Percentiles rank a stretch among this genome's conserved stretches.
These are phyloP conservation scores for Cordyceps tenuipes DNA, from an alignment of 2,329 filamentous ascomycete genomes.

Conservation along the genomic window DNA sequence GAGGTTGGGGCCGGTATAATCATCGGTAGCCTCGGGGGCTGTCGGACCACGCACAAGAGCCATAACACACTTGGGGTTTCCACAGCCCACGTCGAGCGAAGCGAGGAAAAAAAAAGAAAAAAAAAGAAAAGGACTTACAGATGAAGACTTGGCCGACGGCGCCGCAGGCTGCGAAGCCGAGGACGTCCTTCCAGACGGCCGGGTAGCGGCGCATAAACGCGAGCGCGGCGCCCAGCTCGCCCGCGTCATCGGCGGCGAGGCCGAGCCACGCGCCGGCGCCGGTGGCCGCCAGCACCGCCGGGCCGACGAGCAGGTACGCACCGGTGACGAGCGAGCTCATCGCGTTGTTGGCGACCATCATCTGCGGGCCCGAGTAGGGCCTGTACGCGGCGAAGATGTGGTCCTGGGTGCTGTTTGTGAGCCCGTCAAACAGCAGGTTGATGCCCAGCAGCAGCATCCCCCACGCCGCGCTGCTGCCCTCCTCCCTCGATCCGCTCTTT, in stretches of 20 bases:
- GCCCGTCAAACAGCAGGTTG: conserved; percentile 89
- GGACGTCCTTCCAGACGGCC: conserved; percentile 73
- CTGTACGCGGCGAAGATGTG: conserved; percentile 78
- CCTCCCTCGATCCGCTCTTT: conserved; percentile 22
- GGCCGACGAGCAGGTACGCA: conserved; percentile 60
- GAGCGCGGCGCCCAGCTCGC: conserved; percentile 72
- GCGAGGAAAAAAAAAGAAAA: background rate
- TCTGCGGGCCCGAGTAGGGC: conserved; percentile 84
- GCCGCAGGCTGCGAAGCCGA: conserved; percentile 84
- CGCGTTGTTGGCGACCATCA: conserved; percentile 98
- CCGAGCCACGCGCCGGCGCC: conserved; percentile 56
- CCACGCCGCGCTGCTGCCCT: conserved; percentile 52
- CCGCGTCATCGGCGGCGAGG: conserved; percentile 57
- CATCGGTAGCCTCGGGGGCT: background rate
- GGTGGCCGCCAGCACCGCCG: conserved; percentile 69
- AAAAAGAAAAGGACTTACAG: conserved; percentile 41
- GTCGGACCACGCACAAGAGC: too few species aligned
- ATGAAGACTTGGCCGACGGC: conserved; percentile 96
- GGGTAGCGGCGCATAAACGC: conserved; percentile 76
- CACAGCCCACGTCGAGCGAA: background rate
- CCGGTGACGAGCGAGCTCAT: conserved; percentile 73
- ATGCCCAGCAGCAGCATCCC: conserved; percentile 77
- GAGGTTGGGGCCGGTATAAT: background rate
- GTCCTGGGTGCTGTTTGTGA: conserved; percentile 96
- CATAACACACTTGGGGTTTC: too few species aligned